A percentile compares a stretch with the other conserved stretches of the same genome.
Conservation (phyloP, 805 yeast genomes). For the Candida nitratophila region DNA sequence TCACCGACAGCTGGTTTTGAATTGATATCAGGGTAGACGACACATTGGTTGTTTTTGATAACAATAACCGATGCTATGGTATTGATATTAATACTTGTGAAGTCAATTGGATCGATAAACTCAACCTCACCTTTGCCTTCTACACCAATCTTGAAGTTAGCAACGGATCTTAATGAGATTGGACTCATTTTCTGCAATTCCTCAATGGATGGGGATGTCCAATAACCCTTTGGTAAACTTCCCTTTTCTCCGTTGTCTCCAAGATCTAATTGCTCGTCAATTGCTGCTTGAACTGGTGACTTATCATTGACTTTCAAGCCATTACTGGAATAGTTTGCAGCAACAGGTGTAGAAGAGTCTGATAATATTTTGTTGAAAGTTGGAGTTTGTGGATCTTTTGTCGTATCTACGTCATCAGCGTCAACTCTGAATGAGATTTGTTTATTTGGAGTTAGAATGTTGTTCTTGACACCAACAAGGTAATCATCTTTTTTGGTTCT, state of each 20-base stretch:
- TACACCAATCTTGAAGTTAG: conserved; percentile 70
- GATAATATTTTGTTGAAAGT: neutral
- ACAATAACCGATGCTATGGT: conserved; percentile 60
- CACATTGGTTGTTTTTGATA: conserved; percentile 53
- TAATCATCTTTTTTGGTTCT: conserved; percentile 20
- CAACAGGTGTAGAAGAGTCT: neutral
- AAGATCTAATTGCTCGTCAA: too few species aligned
- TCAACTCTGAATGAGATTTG: conserved; percentile 27
- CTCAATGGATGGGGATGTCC: conserved; percentile 73
- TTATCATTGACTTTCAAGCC: neutral
- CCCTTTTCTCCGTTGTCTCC: neutral
- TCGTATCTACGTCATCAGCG: neutral
- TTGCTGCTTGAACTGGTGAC: neutral
- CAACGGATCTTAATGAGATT: conserved; percentile 55
- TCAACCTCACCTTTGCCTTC: conserved; percentile 69
- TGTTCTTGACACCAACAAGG: conserved; percentile 14
- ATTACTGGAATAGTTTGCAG: neutral
- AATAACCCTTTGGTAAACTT: conserved; percentile 59
- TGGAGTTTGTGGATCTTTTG: neutral
- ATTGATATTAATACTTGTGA: conserved; percentile 58
- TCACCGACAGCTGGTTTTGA: conserved; percentile 62
- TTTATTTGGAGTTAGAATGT: conserved; percentile 17
- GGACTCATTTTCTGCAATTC: conserved; percentile 54
- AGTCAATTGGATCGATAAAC: conserved; percentile 77
- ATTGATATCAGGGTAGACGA: conserved; percentile 65